Evolutionary conservation across 352 stramenopile genomes (phyloP), one percentile per base, ranked within the genome.

Genomic region (Globisporangium alternatum): DNA sequence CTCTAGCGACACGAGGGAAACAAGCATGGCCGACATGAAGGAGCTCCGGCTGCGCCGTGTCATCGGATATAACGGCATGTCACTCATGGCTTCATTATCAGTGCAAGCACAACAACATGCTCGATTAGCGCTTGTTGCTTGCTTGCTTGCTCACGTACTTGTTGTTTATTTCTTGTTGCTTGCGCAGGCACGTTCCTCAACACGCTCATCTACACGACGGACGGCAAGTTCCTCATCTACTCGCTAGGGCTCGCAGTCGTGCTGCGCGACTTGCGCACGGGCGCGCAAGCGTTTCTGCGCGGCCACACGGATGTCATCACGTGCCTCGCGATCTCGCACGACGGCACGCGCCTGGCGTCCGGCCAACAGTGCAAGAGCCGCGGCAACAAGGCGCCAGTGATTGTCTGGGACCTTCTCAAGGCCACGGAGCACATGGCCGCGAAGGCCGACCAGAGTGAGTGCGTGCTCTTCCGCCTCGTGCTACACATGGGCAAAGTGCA

Each of bases 401-500:
- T 98, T 47, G 75, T 99, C 28, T 99, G 96, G 97, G 90, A 99
- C 70, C 77, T 99, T 0, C 75, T 81, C 9, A 81, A 83, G 52
- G 94, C 94, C 9, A 96, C 93, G 5, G 68, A 76, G 21, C 68
- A 82, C 41, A 85, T 92, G 66, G 68, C 72, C 47, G 66, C 81
- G n/a, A 83, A 80, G 45, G 84, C 77, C 47, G 80, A 91, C 52
- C 73, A 88, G 19, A 82, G 75, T 60, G 88, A 89, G 28, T 78
- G 90, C 47, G 73, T 97, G 37, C 54, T 98, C 37, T 94, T 97
- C 64, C 78, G 93, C 44, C 85, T 99, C n/a, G 86, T 90, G 51
- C 88, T 98, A 54, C 97, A 99, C 77, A 96, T 98, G 80, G 95
- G 91, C 45, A 95, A 89, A 60, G 95, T 99, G 25, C 93, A 98